Conservation (phyloP, 1,284 basidiomycete species). For the Singerocomus inundabilis region DNA sequence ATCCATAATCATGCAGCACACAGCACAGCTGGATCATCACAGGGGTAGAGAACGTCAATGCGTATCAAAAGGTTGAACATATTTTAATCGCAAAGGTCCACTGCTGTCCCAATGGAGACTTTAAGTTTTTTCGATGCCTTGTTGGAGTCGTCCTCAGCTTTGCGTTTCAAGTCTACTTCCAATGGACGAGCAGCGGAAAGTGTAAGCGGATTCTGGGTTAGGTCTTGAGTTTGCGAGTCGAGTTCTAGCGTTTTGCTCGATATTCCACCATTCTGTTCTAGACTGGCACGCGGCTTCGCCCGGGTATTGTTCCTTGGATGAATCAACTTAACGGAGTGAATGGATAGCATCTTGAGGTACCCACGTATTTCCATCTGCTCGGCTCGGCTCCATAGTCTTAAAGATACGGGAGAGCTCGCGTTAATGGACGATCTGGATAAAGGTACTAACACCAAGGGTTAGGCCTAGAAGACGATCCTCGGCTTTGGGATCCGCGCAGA, state of each 20-base stretch:
- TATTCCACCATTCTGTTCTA: background rate
- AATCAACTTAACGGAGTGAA: background rate
- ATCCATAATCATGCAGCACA: background rate
- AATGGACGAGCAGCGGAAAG: slow-evolving; percentile 12
- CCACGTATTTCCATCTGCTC: slow-evolving; percentile 30
- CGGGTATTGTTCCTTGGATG: slow-evolving; percentile 4
- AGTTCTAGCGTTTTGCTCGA: slow-evolving; percentile 6
- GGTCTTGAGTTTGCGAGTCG: slow-evolving; percentile 53
- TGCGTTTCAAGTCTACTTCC: slow-evolving; percentile 32
- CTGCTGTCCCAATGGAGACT: slow-evolving; percentile 51
- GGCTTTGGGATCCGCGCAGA: slow-evolving; percentile 55
- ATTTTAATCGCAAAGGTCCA: slow-evolving; percentile 57
- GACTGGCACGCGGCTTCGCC: background rate
- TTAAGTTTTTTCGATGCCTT: slow-evolving; percentile 50
- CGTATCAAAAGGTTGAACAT: background rate
- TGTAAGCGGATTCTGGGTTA: slow-evolving; percentile 38
- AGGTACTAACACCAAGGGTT: slow-evolving; percentile 48
- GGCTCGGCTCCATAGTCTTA: slow-evolving; percentile 10
- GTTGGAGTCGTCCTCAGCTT: slow-evolving; percentile 22
- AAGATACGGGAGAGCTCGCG: slow-evolving; percentile 5
- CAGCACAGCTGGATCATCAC: background rate
- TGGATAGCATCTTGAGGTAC: background rate
- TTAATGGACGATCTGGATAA: background rate
- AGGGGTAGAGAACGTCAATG: background rate
- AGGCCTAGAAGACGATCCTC: slow-evolving; percentile 62